phyloP scores from a whole-genome alignment of 805 yeast genomes.

The Schizosaccharomyces cryophilus region DNA sequence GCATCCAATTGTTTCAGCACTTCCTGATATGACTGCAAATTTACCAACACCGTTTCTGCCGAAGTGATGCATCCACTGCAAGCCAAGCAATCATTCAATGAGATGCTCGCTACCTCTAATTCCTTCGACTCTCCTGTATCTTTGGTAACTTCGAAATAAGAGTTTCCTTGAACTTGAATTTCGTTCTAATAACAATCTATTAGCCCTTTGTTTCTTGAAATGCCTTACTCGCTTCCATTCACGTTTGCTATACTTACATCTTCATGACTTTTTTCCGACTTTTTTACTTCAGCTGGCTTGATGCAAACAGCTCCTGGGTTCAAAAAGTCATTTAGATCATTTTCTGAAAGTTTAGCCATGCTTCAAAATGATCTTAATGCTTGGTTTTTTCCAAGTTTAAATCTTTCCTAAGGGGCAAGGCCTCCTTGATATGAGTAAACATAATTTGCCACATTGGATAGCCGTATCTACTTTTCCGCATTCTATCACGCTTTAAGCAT shows the following conservation, averaged over 20 bases:
- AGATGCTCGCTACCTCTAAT: slow-evolving; percentile 61
- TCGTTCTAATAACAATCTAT: slow-evolving; percentile 14
- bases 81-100: slow-evolving; percentile 79
- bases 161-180: slow-evolving; percentile 36
- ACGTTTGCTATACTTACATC: no score
- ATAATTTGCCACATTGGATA: not conserved
- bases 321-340: slow-evolving; percentile 82
- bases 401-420: not conserved
- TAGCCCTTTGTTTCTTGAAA: not conserved
- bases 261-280: slow-evolving; percentile 5
- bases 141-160: slow-evolving; percentile 41
- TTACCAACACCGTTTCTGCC: slow-evolving; percentile 81
- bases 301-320: slow-evolving; percentile 87
- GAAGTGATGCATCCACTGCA: slow-evolving; percentile 94
- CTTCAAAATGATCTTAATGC: not conserved
- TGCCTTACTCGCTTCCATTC: not conserved
- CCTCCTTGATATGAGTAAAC: not conserved
- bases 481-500: no score
- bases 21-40: slow-evolving; percentile 72
- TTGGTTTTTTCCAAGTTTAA: not conserved
- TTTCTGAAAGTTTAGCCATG: slow-evolving; percentile 52
- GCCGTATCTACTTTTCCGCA: no score
- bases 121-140: slow-evolving; percentile 14
- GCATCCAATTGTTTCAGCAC: slow-evolving; percentile 17
- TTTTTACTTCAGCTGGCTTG: slow-evolving; percentile 42